phyloP scores from a whole-genome alignment of 768 basidiomycete species.

The Sistotremastrum niveocremeum region DNA sequence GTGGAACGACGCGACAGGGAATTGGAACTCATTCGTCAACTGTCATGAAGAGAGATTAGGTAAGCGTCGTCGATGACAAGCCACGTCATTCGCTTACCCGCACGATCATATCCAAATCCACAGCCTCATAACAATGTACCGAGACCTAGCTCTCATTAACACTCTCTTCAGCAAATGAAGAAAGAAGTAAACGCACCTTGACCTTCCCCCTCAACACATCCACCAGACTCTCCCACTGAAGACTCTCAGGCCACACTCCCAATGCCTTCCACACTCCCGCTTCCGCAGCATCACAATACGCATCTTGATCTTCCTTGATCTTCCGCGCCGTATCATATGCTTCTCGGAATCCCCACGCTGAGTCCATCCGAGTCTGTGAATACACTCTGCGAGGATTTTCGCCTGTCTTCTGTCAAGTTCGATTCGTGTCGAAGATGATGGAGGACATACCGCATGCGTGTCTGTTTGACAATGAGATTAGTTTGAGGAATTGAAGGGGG shows the following conservation, averaged over 20 bases:
- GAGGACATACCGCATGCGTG: slow-evolving; percentile 21
- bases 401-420: slow-evolving; percentile 18
- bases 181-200: slow-evolving; percentile 14
- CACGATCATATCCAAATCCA: slow-evolving; percentile 61
- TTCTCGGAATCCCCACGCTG: slow-evolving; percentile 51
- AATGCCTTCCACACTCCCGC: slow-evolving; percentile 34
- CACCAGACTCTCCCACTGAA: slow-evolving; percentile 21
- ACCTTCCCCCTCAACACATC: slow-evolving; percentile 25
- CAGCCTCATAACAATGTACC: slow-evolving; percentile 34
- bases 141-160: slow-evolving; percentile 9
- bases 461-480: slow-evolving; percentile 1
- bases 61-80: not conserved
- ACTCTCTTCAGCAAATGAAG: slow-evolving; percentile 15
- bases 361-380: slow-evolving; percentile 32
- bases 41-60: slow-evolving; percentile 12
- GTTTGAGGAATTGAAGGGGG: slow-evolving; percentile 3
- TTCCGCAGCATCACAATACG: slow-evolving; percentile 41
- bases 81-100: slow-evolving; percentile 30
- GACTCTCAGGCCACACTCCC: slow-evolving; percentile 44
- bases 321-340: slow-evolving; percentile 56
- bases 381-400: slow-evolving; percentile 41
- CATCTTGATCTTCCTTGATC: slow-evolving; percentile 55
- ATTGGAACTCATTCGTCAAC: slow-evolving; percentile 77
- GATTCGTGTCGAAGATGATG: slow-evolving; percentile 1
- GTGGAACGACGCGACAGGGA: slow-evolving; percentile 65